These are phyloP conservation scores for Pleurozium schreberi DNA, from an alignment of 225 moss, liverwort and hornwort genomes.

Conservation along the genomic window DNA sequence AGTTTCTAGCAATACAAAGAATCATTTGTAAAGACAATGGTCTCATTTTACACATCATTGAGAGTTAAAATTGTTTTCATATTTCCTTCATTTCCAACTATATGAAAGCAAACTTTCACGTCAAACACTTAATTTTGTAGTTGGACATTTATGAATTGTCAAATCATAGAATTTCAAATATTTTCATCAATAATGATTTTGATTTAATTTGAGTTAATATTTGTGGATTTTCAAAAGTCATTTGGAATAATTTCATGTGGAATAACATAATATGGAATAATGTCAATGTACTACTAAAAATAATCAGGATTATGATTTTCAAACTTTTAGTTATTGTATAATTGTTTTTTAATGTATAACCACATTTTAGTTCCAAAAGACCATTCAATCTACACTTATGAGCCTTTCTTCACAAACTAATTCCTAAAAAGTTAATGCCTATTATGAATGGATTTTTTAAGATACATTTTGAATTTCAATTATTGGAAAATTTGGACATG, in stretches of 20 bases:
- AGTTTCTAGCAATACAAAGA: not conserved
- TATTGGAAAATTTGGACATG: not conserved
- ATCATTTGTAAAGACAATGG: not conserved
- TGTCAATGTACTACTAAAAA: not conserved
- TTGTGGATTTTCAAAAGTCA: too few relatives aligned
- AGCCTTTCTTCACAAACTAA: not conserved
- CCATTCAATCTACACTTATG: not conserved
- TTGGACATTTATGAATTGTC: not conserved
- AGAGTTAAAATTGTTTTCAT: not conserved
- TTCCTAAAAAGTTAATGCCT: not conserved
- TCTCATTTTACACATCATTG: not conserved
- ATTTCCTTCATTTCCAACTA: not conserved
- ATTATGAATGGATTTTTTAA: not conserved
- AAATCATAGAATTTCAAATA: not conserved
- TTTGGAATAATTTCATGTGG: too few relatives aligned
- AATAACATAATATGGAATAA: too few relatives aligned
- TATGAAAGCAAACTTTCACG: too few relatives aligned
- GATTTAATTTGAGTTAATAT: not conserved
- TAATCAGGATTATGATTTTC: not conserved
- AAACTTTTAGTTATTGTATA: not conserved
- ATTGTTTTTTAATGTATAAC: not conserved
- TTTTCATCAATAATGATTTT: too few relatives aligned
- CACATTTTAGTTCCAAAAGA: not conserved
- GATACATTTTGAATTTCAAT: not conserved
- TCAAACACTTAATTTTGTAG: not conserved